These are phyloP conservation scores for Dipteronia sinensis DNA, from an alignment of 345 rosid species.

Conservation along the genomic window DNA sequence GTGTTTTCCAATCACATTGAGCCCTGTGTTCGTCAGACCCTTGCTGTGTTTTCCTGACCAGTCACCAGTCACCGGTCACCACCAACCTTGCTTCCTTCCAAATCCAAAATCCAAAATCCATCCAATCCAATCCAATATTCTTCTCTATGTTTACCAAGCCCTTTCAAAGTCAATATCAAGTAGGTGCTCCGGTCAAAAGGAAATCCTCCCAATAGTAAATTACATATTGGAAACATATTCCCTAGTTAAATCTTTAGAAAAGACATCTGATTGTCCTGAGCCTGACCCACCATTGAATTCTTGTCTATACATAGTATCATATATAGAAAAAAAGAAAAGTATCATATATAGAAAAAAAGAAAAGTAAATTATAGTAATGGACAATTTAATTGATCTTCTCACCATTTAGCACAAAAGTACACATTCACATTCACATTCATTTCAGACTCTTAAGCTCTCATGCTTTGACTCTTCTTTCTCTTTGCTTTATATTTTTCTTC, in stretches of 20 bases:
- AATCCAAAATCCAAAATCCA: too few species aligned
- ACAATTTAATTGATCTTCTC: slow-evolving; percentile 13
- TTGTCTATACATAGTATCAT: slow-evolving; percentile 27
- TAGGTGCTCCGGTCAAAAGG: too few species aligned
- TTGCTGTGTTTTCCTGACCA: not conserved
- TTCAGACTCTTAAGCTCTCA: slow-evolving; percentile 19
- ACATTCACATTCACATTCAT: not conserved
- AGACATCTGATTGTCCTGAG: slow-evolving; percentile 16
- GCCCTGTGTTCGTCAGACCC: not conserved
- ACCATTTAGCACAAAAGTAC: slow-evolving; percentile 23
- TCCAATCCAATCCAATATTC: not conserved
- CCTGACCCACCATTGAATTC: slow-evolving; percentile 51
- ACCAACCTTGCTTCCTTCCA: too few species aligned
- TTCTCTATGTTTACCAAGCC: too few species aligned
- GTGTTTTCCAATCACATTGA: not conserved
- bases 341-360: not conserved
- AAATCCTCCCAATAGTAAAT: too few species aligned
- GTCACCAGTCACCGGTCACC: too few species aligned
- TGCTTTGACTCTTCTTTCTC: slow-evolving; percentile 11
- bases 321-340: not conserved
- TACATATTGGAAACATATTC: slow-evolving; percentile 1
- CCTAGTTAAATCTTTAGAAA: slow-evolving; percentile 20
- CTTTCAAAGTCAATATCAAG: too few species aligned
- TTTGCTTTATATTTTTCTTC: not conserved
- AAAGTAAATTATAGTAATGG: slow-evolving; percentile 1